Evolutionary conservation across 2,329 filamentous ascomycete species (phyloP).

Genomic region (Calonectria montana): DNA sequence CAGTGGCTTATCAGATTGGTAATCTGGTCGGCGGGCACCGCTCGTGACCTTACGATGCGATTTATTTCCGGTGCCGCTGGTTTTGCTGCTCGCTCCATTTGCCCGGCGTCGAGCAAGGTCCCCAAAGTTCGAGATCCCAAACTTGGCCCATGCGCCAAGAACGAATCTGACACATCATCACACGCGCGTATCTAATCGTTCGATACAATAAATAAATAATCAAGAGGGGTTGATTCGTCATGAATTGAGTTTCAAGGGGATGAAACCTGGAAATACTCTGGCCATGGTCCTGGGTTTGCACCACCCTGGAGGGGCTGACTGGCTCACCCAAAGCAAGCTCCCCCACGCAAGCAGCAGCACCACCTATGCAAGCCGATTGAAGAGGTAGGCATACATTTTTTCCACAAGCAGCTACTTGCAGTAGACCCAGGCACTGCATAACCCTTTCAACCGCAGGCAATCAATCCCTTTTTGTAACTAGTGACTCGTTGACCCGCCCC

Average conservation of each 20-base stretch:
- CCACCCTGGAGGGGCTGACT: too few relatives aligned
- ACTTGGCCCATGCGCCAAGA: neutral
- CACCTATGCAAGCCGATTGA: too few relatives aligned
- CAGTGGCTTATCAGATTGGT: conserved; percentile 4
- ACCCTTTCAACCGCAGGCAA: too few relatives aligned
- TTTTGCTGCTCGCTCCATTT: neutral
- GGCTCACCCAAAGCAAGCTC: too few relatives aligned
- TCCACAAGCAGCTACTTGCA: too few relatives aligned
- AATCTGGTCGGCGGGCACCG: neutral
- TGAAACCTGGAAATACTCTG: neutral
- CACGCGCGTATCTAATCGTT: neutral
- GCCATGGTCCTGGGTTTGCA: neutral
- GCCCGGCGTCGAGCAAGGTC: neutral
- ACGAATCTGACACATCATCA: neutral
- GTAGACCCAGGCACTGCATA: too few relatives aligned
- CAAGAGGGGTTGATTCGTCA: neutral
- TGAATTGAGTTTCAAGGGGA: neutral
- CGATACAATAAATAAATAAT: neutral
- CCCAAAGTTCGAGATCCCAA: neutral
- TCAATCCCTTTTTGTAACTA: too few relatives aligned
- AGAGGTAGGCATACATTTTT: too few relatives aligned
- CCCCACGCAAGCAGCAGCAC: too few relatives aligned
- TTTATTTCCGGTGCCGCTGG: neutral
- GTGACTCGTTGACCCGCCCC: too few relatives aligned
- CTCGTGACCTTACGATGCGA: neutral